phyloP scores from a whole-genome alignment of 495 filamentous ascomycete species.

The Trichoderma gamsii region DNA sequence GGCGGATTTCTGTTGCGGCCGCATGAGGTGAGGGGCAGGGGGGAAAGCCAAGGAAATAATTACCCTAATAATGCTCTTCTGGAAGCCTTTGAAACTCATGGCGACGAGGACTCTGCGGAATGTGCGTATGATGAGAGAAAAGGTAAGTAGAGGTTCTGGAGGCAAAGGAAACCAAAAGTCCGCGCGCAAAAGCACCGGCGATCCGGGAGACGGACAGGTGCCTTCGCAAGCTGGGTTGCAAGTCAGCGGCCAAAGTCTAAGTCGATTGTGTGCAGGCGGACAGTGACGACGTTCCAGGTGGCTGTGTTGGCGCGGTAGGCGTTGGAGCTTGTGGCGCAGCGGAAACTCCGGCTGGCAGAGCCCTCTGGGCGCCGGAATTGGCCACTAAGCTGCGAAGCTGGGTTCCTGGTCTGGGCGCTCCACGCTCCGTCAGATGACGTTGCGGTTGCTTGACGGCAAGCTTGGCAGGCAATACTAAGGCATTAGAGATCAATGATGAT shows the following conservation, averaged over 20 bases:
- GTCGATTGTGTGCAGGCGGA: neutral
- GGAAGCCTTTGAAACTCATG: constrained; percentile 97
- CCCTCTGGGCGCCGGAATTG: neutral
- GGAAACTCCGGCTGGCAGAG: neutral
- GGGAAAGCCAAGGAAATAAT: constrained; percentile 27
- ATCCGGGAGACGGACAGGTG: constrained; percentile 7
- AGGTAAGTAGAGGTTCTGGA: neutral
- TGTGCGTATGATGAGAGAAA: neutral
- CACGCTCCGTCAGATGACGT: too few species aligned
- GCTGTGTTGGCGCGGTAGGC: neutral
- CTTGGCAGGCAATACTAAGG: too few species aligned
- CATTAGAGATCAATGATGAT: too few species aligned
- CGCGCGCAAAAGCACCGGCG: constrained; percentile 7
- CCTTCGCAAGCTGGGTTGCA: constrained; percentile 11
- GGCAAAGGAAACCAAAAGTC: neutral
- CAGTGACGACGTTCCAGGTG: constrained; percentile 12
- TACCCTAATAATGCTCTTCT: constrained; percentile 79
- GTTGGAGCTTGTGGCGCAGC: neutral
- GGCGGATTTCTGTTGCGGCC: constrained; percentile 16
- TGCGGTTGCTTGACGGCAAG: too few species aligned
- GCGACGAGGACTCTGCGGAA: constrained; percentile 16
- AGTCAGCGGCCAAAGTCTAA: neutral
- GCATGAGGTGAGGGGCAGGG: constrained; percentile 15
- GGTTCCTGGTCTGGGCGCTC: too few species aligned
- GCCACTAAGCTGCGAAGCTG: too few species aligned